Evolutionary conservation across 2,329 filamentous ascomycete genomes (phyloP).

Genomic region (Aspergillus aculeatinus): DNA sequence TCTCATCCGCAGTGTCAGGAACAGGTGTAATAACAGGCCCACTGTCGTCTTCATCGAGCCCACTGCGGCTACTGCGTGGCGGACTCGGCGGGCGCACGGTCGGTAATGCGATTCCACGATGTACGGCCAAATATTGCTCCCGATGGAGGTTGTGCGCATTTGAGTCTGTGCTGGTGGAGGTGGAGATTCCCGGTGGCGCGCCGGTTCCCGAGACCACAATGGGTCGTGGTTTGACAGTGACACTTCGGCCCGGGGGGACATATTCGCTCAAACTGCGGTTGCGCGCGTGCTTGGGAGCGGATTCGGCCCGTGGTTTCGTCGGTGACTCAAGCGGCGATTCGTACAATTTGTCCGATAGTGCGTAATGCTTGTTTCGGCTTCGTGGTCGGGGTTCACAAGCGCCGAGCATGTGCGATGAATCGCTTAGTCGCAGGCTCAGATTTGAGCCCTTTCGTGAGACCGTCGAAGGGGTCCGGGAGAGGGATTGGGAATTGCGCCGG

Average conservation of each 20-base stretch:
- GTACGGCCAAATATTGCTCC: constrained; percentile 76
- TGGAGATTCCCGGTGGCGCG: constrained; percentile 48
- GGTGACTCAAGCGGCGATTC: constrained; percentile 15
- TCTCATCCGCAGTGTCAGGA: constrained; percentile 48
- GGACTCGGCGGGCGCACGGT: constrained; percentile 72
- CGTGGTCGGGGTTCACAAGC: constrained; percentile 32
- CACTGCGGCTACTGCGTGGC: constrained; percentile 68
- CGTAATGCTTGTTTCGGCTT: constrained; percentile 42
- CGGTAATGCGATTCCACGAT: constrained; percentile 66
- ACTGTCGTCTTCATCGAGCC: constrained; percentile 53
- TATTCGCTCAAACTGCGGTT: constrained; percentile 91
- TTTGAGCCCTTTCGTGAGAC: constrained; percentile 40
- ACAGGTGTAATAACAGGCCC: constrained; percentile 32
- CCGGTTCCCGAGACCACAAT: constrained; percentile 68
- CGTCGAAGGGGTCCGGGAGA: constrained; percentile 44
- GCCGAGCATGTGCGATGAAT: constrained; percentile 35
- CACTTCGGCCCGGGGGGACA: constrained; percentile 64
- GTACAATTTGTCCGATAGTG: constrained; percentile 30
- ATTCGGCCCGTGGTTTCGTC: constrained; percentile 25
- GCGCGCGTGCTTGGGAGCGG: constrained; percentile 54
- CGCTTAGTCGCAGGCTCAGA: constrained; percentile 35
- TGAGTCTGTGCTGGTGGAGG: constrained; percentile 45
- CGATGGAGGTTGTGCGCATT: constrained; percentile 58
- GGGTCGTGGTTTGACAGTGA: constrained; percentile 66
- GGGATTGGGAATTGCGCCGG: constrained; percentile 54